Evolutionary conservation across 1,284 basidiomycete species (phyloP), one percentile per base, ranked within the genome.

Genomic region (Cutaneotrichosporon cyanovorans): DNA sequence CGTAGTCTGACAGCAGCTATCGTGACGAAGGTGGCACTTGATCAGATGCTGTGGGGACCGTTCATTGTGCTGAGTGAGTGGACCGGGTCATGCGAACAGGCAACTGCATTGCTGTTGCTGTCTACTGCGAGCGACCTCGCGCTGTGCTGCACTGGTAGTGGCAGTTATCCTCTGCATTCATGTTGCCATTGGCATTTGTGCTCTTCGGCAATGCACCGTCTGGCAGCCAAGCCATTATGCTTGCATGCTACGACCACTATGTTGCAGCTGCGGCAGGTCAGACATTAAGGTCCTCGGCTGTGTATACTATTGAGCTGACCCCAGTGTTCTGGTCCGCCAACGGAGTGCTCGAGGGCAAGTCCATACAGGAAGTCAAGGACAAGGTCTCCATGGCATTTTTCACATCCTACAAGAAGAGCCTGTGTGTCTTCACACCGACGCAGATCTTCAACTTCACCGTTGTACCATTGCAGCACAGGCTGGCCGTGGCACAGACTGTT

Each of bases 391-490:
- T 65, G 61, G 57, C 59, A 2, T 67, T 62, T 53, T 53, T 62
- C 35, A 58, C 59, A 11, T 63, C 61, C 9, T 64, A 61, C 57
- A 50, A 54, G 20, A 62, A 62, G 50, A 61, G 61, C 7, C 51
- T 66, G 10, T 76, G 72, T 12, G 85, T 88, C 9, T 89, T 85
- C 64, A 76, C 83, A 37, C 87, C 87, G 0, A 80, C 85, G 0
- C 87, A 90, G 64, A 66, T 85, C 46, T 72, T 87, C 73, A 91
- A 91, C 73, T 90, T 90, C 61, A 74, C 80, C 12, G 20, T 90
- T 41, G 78, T 90, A 0, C 88, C 87, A 0, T 78, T 77, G 4
- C 87, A 89, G 59, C 74, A 88, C 45, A 80, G 87, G n/a, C 81
- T 90, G 50, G 75, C 84, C 8, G 75, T 84, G 18, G 78, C 88